Percentiles rank a stretch among this genome's conserved stretches.
Evolutionary conservation across 495 filamentous ascomycete genomes (phyloP).

Genomic region (Penicillium canescens): DNA sequence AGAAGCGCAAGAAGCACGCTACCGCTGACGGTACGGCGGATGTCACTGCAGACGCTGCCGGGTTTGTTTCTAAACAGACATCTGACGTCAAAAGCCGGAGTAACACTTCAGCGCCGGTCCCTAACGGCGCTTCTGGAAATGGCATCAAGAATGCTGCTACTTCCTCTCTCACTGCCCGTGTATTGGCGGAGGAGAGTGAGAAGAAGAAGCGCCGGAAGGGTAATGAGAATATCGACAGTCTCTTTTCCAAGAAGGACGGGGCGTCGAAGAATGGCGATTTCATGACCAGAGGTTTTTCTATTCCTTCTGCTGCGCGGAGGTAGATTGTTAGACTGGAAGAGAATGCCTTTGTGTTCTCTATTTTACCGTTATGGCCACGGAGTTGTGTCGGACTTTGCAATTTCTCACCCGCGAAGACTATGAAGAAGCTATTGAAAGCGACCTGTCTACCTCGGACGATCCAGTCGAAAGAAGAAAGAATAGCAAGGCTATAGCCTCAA

Average conservation of each 20-base stretch:
- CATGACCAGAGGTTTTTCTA: constrained; percentile 74
- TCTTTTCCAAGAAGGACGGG: constrained; percentile 61
- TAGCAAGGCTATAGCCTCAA: too few relatives aligned
- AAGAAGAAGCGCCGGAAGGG: constrained; percentile 75
- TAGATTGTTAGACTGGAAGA: constrained; percentile 6
- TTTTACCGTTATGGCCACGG: neutral
- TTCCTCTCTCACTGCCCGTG: constrained; percentile 78
- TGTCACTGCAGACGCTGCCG: constrained; percentile 3
- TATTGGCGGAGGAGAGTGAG: constrained; percentile 81
- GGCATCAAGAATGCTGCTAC: constrained; percentile 86
- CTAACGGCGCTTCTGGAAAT: constrained; percentile 29
- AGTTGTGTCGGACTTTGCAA: neutral
- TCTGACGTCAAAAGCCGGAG: constrained; percentile 21
- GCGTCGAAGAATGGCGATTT: constrained; percentile 65
- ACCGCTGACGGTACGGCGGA: constrained; percentile 24
- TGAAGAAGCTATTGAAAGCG: too few relatives aligned
- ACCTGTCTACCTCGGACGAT: too few relatives aligned
- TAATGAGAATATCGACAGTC: constrained; percentile 69
- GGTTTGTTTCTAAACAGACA: constrained; percentile 2
- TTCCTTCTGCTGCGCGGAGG: constrained; percentile 47
- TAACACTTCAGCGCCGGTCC: constrained; percentile 32
- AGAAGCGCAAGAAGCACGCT: constrained; percentile 69
- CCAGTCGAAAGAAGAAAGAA: too few relatives aligned
- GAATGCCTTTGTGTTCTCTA: neutral
- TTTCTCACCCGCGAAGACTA: too few relatives aligned